These are phyloP conservation scores for Hibiscus trionum DNA, from an alignment of 345 rosid genomes.

Conservation along the genomic window DNA sequence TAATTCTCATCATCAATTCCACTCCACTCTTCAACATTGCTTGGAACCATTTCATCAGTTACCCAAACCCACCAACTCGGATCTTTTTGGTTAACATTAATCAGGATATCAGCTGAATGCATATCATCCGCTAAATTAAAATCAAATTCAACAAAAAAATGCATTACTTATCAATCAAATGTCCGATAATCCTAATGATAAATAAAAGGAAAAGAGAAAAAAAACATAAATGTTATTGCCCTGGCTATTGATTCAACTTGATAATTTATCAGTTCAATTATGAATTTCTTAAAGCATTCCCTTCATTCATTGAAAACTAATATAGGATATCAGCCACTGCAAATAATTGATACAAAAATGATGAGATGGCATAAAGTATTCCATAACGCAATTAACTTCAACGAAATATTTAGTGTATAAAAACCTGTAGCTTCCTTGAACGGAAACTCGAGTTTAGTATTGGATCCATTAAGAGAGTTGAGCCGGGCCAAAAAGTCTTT, in stretches of 20 bases:
- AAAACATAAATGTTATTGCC: background rate
- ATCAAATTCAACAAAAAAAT: background rate
- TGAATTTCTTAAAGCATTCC: background rate
- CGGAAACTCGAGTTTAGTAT: conserved; percentile 51
- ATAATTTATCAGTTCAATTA: background rate
- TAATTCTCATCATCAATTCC: conserved; percentile 75
- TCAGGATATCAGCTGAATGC: conserved; percentile 13
- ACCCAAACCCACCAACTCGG: conserved; percentile 99
- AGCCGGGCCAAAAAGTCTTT: conserved; percentile 55
- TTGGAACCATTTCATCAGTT: conserved; percentile 79
- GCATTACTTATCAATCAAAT: background rate
- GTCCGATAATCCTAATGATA: background rate
- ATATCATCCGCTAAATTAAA: conserved; percentile 49
- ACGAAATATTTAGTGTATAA: background rate
- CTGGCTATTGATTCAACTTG: background rate
- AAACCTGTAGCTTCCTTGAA: conserved; percentile 84
- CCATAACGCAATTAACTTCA: background rate
- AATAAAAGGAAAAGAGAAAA: background rate
- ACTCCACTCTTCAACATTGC: conserved; percentile 67
- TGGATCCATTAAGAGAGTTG: conserved; percentile 38
- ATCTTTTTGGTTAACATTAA: conserved; percentile 58
- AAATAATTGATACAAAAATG: background rate
- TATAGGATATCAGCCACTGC: background rate
- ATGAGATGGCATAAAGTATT: background rate
- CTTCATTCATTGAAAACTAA: background rate